Base-by-base conservation (phyloP, 768 basidiomycete genomes). In the Xerocomellus dryophilus region DNA sequence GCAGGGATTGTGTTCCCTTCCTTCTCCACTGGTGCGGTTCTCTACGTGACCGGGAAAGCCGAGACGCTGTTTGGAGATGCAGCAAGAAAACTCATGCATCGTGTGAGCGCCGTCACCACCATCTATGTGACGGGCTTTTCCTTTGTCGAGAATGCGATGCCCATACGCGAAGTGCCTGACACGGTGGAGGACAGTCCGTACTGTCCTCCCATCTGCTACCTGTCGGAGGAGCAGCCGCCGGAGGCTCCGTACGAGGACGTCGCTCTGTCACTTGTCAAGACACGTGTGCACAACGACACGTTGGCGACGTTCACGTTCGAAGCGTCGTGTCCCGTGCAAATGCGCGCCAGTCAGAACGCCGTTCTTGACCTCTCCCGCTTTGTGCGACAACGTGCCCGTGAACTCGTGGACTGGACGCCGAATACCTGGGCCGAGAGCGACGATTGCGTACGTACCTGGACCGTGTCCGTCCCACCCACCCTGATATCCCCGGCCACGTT, bases 381-480 rank as follows among this genome's bases (percentile, higher is more conserved):
- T 47, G 62, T 85, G 11, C 81, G 83, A 15, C 55, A 69, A 21
- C 68, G 71, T 5, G 66, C 67, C 20, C 81, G 81, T 63, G 70
- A 72, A 44, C 82, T 84, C 60, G 80, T 84, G 74, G 73, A 79
- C 4, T 73, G 73, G 31, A 50, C 60, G 11, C 71, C 75, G 12
- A 45, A 47, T 23, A 76, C 77, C 1, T 75, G 69, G 18, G 71
- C 74, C 11, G 68, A 81, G 17, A 83, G 83, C 60, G 83, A 85
- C 62, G 82, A 86, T 58, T 77, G 81, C 46, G 77, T 86, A 14
- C 79, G 83, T 11, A 85, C 83, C 5, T 86, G 83, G 83, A 84
- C 83, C 0, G 73, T 85, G 17, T 83, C 84, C 2, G 44, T 64
- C 11, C 59, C 42, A 29, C 64, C 65, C 17, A 58, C 65, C 2